A percentile compares a stretch with the other conserved stretches of the same genome.
phyloP scores from a whole-genome alignment of 345 rosid genomes.

The Odontarrhena argentea region DNA sequence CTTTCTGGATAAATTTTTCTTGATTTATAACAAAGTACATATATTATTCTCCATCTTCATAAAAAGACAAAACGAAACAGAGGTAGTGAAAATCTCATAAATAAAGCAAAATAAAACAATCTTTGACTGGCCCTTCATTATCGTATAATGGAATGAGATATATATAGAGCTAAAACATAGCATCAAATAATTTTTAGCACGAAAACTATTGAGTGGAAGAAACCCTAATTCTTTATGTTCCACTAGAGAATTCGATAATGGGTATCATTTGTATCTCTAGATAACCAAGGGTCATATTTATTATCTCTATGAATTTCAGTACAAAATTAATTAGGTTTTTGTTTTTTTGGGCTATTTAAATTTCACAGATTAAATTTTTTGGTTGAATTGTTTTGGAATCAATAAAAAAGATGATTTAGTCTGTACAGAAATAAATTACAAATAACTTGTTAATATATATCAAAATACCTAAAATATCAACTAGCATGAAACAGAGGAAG shows the following conservation, averaged over 20 bases:
- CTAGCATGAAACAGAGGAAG: too few species aligned
- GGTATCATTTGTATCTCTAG: background rate
- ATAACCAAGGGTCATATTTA: background rate
- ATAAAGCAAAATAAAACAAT: slow-evolving; percentile 2
- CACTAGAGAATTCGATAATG: slow-evolving; percentile 3
- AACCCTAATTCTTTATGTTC: slow-evolving; percentile 20
- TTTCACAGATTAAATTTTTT: too few species aligned
- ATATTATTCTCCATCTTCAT: background rate
- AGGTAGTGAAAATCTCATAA: background rate
- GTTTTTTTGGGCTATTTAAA: too few species aligned
- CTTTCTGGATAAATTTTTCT: background rate
- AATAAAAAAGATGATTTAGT: too few species aligned
- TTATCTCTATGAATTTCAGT: too few species aligned
- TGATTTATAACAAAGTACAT: background rate
- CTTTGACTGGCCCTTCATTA: background rate
- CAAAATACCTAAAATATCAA: too few species aligned
- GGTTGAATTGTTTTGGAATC: too few species aligned
- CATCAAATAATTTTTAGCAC: slow-evolving; percentile 10
- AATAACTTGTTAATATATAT: too few species aligned
- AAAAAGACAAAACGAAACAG: background rate
- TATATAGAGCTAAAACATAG: background rate
- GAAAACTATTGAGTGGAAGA: slow-evolving; percentile 22
- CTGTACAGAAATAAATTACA: too few species aligned
- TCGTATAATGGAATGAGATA: background rate
- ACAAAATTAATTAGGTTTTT: too few species aligned